Percentiles rank a stretch among this genome's conserved stretches.
Evolutionary conservation across 2,329 filamentous ascomycete species (phyloP).

Genomic region (Exophiala dermatitidis): DNA sequence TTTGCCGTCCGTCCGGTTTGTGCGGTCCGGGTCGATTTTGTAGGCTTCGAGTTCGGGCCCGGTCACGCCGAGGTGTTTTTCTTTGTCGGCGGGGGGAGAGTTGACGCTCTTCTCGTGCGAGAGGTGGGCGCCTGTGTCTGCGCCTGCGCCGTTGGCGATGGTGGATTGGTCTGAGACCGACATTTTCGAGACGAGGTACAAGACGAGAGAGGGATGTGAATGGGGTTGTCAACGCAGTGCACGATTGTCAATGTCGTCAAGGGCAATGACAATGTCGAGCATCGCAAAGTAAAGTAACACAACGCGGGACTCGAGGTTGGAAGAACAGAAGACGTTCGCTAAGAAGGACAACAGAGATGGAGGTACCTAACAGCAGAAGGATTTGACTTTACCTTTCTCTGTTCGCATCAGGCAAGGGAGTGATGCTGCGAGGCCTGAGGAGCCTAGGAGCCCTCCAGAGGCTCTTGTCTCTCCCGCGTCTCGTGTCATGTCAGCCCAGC

Average conservation of each 20-base stretch:
- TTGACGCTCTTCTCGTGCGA: background rate
- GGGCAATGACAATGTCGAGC: too few species aligned
- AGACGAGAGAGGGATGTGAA: background rate
- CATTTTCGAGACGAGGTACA: conserved; percentile 1
- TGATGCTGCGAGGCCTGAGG: too few species aligned
- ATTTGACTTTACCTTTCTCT: too few species aligned
- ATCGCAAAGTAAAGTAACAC: too few species aligned
- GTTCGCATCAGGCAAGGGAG: too few species aligned
- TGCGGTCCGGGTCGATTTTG: conserved; percentile 12
- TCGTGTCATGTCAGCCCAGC: too few species aligned
- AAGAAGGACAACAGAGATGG: too few species aligned
- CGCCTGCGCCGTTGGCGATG: conserved; percentile 1
- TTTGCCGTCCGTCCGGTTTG: conserved; percentile 29
- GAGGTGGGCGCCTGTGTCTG: background rate
- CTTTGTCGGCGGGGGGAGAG: background rate
- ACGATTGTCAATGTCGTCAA: background rate
- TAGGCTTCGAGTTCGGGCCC: conserved; percentile 16
- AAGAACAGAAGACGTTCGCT: too few species aligned
- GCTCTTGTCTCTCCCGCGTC: too few species aligned
- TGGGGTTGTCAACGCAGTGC: background rate
- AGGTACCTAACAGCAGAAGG: too few species aligned
- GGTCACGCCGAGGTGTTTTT: conserved; percentile 9
- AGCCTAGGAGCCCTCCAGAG: too few species aligned
- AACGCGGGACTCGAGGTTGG: too few species aligned
- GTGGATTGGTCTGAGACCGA: conserved; percentile 12